These are phyloP conservation scores for Clohesyomyces aquaticus DNA, from an alignment of 495 filamentous ascomycete species.

Conservation along the genomic window DNA sequence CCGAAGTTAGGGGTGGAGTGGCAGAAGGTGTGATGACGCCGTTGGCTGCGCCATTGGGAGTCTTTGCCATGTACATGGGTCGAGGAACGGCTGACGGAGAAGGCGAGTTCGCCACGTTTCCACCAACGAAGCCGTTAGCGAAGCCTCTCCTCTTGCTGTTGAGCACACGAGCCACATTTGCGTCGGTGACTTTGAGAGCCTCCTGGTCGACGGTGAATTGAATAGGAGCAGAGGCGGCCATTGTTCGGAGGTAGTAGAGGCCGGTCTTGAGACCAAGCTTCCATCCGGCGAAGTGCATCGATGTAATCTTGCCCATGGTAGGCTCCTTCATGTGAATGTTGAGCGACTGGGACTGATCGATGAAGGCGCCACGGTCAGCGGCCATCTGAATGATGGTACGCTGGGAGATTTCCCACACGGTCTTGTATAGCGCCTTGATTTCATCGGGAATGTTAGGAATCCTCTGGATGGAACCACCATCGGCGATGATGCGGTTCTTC, in stretches of 20 bases:
- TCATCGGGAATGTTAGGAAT: conserved; percentile 94
- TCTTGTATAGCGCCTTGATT: conserved; percentile 98
- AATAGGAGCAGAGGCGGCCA: conserved; percentile 94
- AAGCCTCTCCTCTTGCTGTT: conserved; percentile 67
- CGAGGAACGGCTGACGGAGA: conserved; percentile 63
- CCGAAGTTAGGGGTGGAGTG: conserved; percentile 58
- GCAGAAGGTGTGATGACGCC: conserved; percentile 66
- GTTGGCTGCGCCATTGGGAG: conserved; percentile 54
- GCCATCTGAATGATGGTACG: conserved; percentile 95
- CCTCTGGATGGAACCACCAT: conserved; percentile 93
- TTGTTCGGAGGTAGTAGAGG: conserved; percentile 99
- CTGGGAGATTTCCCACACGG: conserved; percentile 99
- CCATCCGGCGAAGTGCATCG: conserved; percentile 99
- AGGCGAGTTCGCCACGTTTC: conserved; percentile 40
- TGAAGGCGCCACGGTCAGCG: conserved; percentile 95
- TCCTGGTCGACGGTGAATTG: conserved; percentile 99
- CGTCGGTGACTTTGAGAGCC: conserved; percentile 86
- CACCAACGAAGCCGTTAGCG: conserved; percentile 47
- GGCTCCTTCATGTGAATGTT: conserved; percentile 99
- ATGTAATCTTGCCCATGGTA: conserved; percentile 99
- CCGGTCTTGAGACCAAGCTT: conserved; percentile 98
- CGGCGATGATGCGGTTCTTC: conserved; percentile 99
- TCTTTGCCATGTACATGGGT: conserved; percentile 61
- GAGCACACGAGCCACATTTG: conserved; percentile 68
- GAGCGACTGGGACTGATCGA: conserved; percentile 97